A percentile compares a stretch with the other conserved stretches of the same genome.
Evolutionary conservation across 1,284 basidiomycete genomes (phyloP).

Genomic region (Ustilago shanxiensis): DNA sequence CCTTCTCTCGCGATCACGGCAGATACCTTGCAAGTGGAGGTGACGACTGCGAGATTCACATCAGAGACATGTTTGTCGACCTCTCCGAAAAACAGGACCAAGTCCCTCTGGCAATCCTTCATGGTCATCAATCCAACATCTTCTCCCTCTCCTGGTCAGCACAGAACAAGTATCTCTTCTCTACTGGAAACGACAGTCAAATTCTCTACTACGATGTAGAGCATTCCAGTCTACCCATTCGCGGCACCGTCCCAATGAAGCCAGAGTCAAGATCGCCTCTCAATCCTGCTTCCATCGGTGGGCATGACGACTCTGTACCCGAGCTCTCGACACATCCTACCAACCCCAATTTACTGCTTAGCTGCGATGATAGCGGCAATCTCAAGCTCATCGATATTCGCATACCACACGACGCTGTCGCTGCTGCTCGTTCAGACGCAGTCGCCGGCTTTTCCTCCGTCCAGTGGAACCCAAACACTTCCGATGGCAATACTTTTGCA

Average conservation of each 20-base stretch:
- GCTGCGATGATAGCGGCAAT: constrained; percentile 38
- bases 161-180: constrained; percentile 40
- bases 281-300: constrained; percentile 20
- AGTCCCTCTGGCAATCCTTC: constrained; percentile 23
- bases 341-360: constrained; percentile 35
- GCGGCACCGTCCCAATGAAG: background rate
- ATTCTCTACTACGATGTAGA: constrained; percentile 46
- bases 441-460: constrained; percentile 36
- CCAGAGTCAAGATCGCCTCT: constrained; percentile 13
- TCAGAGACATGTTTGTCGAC: constrained; percentile 34
- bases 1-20: constrained; percentile 37
- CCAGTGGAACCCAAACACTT: constrained; percentile 38
- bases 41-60: constrained; percentile 39
- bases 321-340: constrained; percentile 35
- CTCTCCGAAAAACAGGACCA: background rate
- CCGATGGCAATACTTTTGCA: constrained; percentile 50
- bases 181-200: constrained; percentile 40
- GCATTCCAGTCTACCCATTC: constrained; percentile 33
- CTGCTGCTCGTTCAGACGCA: constrained; percentile 19
- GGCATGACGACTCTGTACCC: constrained; percentile 37
- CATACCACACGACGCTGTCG: constrained; percentile 19
- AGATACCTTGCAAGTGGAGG: constrained; percentile 42
- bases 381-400: constrained; percentile 40
- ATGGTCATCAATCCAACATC: constrained; percentile 49
- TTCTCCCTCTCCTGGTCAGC: constrained; percentile 46